Evolutionary conservation across 169 alveolate species (phyloP).

Genomic region (Eimeria falciformis): DNA sequence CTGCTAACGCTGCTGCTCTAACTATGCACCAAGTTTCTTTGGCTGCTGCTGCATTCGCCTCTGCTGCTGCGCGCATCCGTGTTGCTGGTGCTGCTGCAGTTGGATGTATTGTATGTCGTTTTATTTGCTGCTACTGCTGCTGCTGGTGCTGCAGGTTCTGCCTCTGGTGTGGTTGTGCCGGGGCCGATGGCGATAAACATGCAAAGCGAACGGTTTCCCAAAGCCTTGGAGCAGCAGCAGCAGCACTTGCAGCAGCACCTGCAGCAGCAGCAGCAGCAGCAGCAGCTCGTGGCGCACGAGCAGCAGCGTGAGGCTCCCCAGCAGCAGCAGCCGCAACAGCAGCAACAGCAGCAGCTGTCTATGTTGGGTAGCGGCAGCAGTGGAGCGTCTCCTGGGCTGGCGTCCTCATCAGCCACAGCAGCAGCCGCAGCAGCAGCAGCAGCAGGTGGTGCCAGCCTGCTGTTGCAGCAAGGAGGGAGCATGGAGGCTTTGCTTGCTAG

Average conservation of each 20-base stretch:
- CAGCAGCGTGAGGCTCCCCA: constrained; percentile 19
- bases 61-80: too few relatives aligned
- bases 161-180: constrained; percentile 19
- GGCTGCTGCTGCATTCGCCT: too few relatives aligned
- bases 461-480: constrained; percentile 85
- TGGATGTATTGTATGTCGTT: not conserved
- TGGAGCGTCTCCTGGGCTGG: constrained; percentile 1
- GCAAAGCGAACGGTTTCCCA: constrained; percentile 35
- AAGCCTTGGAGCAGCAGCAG: constrained; percentile 49
- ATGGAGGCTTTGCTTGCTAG: constrained; percentile 80
- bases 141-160: constrained; percentile 23
- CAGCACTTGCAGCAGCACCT: constrained; percentile 19
- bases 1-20: too few relatives aligned
- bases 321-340: not conserved
- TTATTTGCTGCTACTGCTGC: constrained; percentile 37
- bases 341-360: constrained; percentile 24
- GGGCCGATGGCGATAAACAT: constrained; percentile 39
- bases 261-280: constrained; percentile 36
- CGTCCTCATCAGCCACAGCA: not conserved
- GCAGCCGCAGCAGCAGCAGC: constrained; percentile 50
- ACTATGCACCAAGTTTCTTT: too few relatives aligned
- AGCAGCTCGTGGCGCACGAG: not conserved
- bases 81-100: not conserved
- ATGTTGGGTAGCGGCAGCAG: constrained; percentile 31
- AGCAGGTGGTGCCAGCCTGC: constrained; percentile 44